These are phyloP conservation scores for Insectozyma bohioensis DNA, from an alignment of 1,139 yeast species.

Conservation along the genomic window DNA sequence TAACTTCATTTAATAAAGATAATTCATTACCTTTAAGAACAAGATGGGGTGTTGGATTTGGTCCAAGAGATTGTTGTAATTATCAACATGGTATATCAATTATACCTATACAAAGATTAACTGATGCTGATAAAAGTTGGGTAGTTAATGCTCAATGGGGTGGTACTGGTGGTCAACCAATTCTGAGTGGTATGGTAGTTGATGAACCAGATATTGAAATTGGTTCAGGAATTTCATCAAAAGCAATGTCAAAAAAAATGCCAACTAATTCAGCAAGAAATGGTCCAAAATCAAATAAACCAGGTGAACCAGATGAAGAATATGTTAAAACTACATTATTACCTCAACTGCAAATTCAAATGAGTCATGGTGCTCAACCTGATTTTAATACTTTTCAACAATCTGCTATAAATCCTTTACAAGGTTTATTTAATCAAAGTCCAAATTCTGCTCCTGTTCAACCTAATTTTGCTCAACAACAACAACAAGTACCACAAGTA, in stretches of 20 bases:
- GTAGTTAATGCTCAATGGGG: slow-evolving; percentile 92
- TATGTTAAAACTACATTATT: slow-evolving; percentile 39
- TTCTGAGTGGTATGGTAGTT: slow-evolving; percentile 76
- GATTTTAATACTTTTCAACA: slow-evolving; percentile 36
- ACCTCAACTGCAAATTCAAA: slow-evolving; percentile 20
- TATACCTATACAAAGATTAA: slow-evolving; percentile 80
- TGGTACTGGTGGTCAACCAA: slow-evolving; percentile 91
- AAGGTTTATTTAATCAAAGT: slow-evolving; percentile 42
- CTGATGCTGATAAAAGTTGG: slow-evolving; percentile 94
- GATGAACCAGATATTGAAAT: slow-evolving; percentile 98
- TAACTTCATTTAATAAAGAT: slow-evolving; percentile 54
- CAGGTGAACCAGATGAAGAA: slow-evolving; percentile 56
- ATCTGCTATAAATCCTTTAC: slow-evolving; percentile 49
- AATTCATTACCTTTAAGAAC: slow-evolving; percentile 65
- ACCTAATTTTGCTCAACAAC: slow-evolving; percentile 10
- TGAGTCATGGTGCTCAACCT: slow-evolving; percentile 34
- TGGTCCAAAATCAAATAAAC: slow-evolving; percentile 79
- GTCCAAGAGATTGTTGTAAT: slow-evolving; percentile 97
- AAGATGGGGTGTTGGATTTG: slow-evolving; percentile 99
- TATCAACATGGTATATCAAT: slow-evolving; percentile 87
- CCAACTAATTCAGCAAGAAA: slow-evolving; percentile 84
- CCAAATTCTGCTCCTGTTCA: slow-evolving; percentile 8
- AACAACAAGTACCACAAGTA: not conserved
- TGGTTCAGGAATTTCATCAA: slow-evolving; percentile 91
- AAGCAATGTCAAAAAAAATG: slow-evolving; percentile 86